Conservation (phyloP, 805 yeast genomes). For the Hyphopichia homilentoma region DNA sequence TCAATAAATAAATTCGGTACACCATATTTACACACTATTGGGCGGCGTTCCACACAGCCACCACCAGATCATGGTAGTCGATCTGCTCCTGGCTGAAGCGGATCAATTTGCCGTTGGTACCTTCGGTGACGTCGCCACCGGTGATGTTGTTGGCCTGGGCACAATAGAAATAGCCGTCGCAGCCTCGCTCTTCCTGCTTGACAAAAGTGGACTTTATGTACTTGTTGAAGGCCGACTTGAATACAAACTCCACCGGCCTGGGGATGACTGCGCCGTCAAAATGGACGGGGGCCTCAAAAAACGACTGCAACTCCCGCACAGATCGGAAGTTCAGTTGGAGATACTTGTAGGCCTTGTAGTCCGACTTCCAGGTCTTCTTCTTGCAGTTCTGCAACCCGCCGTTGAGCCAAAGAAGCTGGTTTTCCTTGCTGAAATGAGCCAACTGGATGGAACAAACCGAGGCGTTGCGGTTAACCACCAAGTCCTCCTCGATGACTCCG, state of each 20-base stretch:
- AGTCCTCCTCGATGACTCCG: conserved; percentile 30
- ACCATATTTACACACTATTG: too few relatives aligned
- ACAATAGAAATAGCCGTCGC: conserved; percentile 1
- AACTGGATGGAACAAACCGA: conserved; percentile 44
- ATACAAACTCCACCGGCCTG: too few relatives aligned
- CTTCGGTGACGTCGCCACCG: background rate
- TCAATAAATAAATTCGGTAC: too few relatives aligned
- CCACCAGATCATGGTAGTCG: background rate
- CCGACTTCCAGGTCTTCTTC: too few relatives aligned
- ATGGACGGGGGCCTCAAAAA: too few relatives aligned
- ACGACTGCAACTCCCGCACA: too few relatives aligned
- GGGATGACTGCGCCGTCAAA: too few relatives aligned
- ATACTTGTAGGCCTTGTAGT: too few relatives aligned
- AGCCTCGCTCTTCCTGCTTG: background rate
- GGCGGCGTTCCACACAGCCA: background rate
- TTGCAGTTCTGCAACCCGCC: conserved; percentile 43
- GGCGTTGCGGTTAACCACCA: conserved; percentile 22
- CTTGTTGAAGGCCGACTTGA: too few relatives aligned
- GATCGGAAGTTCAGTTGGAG: too few relatives aligned
- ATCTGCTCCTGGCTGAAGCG: background rate
- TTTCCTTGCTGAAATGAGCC: conserved; percentile 33
- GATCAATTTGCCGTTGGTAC: background rate
- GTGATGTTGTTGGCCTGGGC: background rate
- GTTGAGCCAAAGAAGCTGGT: conserved; percentile 40
- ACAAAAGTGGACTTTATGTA: too few relatives aligned